Base-by-base conservation (phyloP, 2,329 filamentous ascomycete genomes). In the Aspergillus texensis region DNA sequence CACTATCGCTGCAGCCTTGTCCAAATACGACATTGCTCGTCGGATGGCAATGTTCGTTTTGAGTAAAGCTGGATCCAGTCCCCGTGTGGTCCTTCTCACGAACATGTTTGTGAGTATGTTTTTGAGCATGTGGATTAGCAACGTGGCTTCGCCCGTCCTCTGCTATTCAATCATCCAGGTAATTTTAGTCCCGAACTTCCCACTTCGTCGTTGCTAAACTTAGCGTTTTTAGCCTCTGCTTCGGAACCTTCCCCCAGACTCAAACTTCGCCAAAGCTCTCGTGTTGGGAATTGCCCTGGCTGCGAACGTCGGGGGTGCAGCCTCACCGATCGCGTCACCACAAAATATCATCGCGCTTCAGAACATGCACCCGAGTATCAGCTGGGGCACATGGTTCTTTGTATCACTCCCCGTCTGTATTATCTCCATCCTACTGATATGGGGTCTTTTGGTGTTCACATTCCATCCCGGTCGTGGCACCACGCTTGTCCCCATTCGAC, bases 41-140 rank as follows among this genome's bases (percentile, higher is more conserved):
- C 91, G 95, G 74, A 93, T 99, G 81, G 95, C 95, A 2, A 97
- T 94, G 1, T 93, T 98, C 72, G 92, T 99, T 32, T 85, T 99
- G 39, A 97, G 93, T 82, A 98, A 97, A 81, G 95, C 95, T 10
- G 95, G 95, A 8, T 97, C 95, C 4, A 91, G 89, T 71, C 95
- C 95, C 11, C 86, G 89, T 61, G 94, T 92, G 2, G 95, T 99
- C 4, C 84, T 99, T 5, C 80, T 99, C n/a, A 95, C 94, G 60
- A 97, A 94, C 80, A 99, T 99, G 95, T 94, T 97, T 71, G 95
- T 99, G 48, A 94, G 94, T 61, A 96, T 95, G 74, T 96, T 99
- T 77, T 91, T 96, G 10, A 97, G 93, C 71, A 99, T 99, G 95
- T 93, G 96, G 84, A 98, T 99, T 74, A 97, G 93, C 80, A 99